These are phyloP conservation scores for Chenopodium suecicum DNA, from an alignment of 148 eudicot species.

Conservation along the genomic window DNA sequence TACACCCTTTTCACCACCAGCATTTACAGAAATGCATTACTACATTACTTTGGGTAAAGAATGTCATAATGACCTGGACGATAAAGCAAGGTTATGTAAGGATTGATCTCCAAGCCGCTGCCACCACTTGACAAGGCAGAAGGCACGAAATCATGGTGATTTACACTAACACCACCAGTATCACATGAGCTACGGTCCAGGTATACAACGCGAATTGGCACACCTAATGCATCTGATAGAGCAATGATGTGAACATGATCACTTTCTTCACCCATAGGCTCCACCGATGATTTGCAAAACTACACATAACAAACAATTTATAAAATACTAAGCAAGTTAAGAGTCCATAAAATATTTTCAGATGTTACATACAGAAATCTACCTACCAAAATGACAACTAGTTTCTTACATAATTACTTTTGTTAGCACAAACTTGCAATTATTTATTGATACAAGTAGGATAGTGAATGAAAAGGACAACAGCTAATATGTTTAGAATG, in stretches of 20 bases:
- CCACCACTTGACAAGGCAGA: slow-evolving; percentile 20
- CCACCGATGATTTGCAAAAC: slow-evolving; percentile 99
- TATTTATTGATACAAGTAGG: not conserved
- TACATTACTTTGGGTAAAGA: slow-evolving; percentile 61
- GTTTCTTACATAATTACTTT: not conserved
- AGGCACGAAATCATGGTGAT: slow-evolving; percentile 94
- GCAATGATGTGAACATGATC: slow-evolving; percentile 97
- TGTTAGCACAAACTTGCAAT: not conserved
- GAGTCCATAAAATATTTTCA: not conserved
- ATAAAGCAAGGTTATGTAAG: slow-evolving; percentile 74
- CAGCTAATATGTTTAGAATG: not conserved
- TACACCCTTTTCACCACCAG: slow-evolving; percentile 9
- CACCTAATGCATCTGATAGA: slow-evolving; percentile 86
- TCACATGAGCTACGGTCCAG: slow-evolving; percentile 86
- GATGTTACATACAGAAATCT: not conserved
- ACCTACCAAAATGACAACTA: not conserved
- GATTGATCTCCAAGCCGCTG: slow-evolving; percentile 42
- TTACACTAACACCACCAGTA: slow-evolving; percentile 60
- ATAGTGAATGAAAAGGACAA: not conserved
- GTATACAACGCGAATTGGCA: slow-evolving; percentile 86
- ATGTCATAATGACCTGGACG: slow-evolving; percentile 98
- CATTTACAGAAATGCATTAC: not conserved
- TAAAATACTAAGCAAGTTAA: slow-evolving; percentile 4
- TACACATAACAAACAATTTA: slow-evolving; percentile 24
- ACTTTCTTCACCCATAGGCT: slow-evolving; percentile 99